Evolutionary conservation across 2,329 filamentous ascomycete species (phyloP).

Genomic region (Ophiostoma sp.): DNA sequence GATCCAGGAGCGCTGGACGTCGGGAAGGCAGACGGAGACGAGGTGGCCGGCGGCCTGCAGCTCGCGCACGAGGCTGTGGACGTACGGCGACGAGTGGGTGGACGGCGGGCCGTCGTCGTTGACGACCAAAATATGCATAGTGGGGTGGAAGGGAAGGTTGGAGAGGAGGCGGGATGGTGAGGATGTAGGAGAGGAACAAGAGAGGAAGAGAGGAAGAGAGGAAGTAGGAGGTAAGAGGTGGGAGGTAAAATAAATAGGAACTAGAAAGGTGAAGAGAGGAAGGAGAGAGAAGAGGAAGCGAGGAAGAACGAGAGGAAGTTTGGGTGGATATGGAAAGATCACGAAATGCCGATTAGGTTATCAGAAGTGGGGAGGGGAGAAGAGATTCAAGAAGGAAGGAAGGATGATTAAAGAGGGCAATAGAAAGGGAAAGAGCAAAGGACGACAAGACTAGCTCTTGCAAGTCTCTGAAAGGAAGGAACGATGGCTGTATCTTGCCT

Average conservation of each 20-base stretch:
- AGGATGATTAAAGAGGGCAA: background rate
- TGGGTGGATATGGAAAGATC: constrained; percentile 3
- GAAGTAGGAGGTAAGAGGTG: background rate
- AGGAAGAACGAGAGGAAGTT: background rate
- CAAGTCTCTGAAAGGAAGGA: background rate
- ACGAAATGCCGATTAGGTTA: constrained; percentile 7
- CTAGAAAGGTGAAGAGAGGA: background rate
- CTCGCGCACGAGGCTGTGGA: constrained; percentile 65
- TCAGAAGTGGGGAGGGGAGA: constrained; percentile 4
- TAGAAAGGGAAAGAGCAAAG: background rate
- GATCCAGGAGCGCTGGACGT: constrained; percentile 94
- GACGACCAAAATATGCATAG: constrained; percentile 60
- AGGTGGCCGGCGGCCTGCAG: constrained; percentile 71
- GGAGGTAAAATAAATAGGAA: background rate
- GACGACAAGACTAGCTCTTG: background rate
- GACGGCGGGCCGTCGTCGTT: constrained; percentile 82
- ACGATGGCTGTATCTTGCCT: background rate
- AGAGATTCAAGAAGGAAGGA: background rate
- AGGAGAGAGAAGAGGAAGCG: background rate
- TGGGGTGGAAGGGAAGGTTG: background rate
- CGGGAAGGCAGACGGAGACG: constrained; percentile 87
- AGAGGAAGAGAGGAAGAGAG: background rate
- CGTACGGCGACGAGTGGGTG: constrained; percentile 70
- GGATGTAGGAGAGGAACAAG: background rate
- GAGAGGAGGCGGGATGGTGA: background rate